Evolutionary conservation across 805 yeast genomes (phyloP).

Genomic region (Saturnispora halmiae): DNA sequence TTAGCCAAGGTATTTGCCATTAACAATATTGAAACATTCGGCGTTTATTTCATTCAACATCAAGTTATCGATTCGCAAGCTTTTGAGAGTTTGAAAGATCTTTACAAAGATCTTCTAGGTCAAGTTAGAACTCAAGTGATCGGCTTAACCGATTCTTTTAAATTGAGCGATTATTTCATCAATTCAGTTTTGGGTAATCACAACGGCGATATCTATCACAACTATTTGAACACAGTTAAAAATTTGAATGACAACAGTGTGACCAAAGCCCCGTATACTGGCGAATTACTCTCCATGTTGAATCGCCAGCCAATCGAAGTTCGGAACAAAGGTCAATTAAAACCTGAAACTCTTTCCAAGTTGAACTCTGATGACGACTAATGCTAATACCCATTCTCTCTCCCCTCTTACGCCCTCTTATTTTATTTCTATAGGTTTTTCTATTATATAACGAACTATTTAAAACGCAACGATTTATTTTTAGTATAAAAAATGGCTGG

Average conservation of each 20-base stretch:
- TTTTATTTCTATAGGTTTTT: too few species aligned
- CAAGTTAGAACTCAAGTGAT: conserved; percentile 59
- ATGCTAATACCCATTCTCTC: neutral
- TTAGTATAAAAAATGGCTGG: neutral
- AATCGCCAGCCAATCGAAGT: conserved; percentile 30
- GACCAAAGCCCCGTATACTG: conserved; percentile 55
- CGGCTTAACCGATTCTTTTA: conserved; percentile 76
- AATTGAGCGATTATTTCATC: conserved; percentile 68
- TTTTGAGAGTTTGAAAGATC: conserved; percentile 32
- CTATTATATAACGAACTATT: too few species aligned
- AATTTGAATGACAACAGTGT: conserved; percentile 38
- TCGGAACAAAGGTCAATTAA: conserved; percentile 25
- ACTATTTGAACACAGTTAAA: conserved; percentile 55
- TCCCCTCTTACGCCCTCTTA: too few species aligned
- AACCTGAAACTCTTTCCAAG: conserved; percentile 20
- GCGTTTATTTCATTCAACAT: conserved; percentile 63
- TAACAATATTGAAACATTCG: conserved; percentile 57
- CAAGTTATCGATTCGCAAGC: conserved; percentile 44
- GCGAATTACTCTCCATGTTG: conserved; percentile 30
- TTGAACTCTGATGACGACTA: conserved; percentile 3
- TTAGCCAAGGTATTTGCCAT: conserved; percentile 58
- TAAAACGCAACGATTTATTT: neutral
- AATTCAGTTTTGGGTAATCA: conserved; percentile 75
- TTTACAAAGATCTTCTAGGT: conserved; percentile 38
- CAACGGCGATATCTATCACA: conserved; percentile 76